Percentiles rank a stretch among this genome's conserved stretches.
Conservation (phyloP, 2,329 filamentous ascomycete genomes). For the Aspergillus thermomutatus region DNA sequence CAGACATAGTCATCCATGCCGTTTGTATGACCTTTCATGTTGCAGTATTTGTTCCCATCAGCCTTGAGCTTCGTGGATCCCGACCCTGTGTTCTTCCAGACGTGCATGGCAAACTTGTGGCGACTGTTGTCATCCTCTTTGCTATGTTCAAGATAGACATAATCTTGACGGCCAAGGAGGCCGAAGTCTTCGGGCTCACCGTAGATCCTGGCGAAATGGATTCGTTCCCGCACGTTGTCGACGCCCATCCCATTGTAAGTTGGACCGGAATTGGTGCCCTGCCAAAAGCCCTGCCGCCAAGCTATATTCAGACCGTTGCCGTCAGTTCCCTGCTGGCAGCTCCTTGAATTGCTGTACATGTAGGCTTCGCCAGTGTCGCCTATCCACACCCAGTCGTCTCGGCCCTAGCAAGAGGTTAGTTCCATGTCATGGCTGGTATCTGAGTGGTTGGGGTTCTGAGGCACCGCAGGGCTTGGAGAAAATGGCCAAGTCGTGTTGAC, state of each 20-base stretch:
- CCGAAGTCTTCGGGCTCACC: slow-evolving; percentile 12
- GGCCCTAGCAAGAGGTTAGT: too few species aligned
- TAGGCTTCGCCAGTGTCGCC: not conserved
- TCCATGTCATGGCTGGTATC: too few species aligned
- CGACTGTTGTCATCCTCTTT: not conserved
- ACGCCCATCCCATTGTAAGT: slow-evolving; percentile 10
- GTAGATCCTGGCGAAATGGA: slow-evolving; percentile 24
- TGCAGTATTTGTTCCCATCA: slow-evolving; percentile 28
- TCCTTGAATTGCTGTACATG: slow-evolving; percentile 9
- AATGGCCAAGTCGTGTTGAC: too few species aligned
- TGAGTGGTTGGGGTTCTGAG: too few species aligned
- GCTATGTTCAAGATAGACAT: slow-evolving; percentile 18
- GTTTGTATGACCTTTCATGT: slow-evolving; percentile 25
- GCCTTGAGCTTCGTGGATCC: slow-evolving; percentile 5
- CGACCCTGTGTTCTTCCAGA: not conserved
- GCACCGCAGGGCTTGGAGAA: too few species aligned
- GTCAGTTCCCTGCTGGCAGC: not conserved
- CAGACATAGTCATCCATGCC: slow-evolving; percentile 25
- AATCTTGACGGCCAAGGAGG: slow-evolving; percentile 11
- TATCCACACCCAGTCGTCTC: too few species aligned
- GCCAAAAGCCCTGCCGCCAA: slow-evolving; percentile 4
- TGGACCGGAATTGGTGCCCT: slow-evolving; percentile 6
- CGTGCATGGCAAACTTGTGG: not conserved
- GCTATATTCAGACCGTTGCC: slow-evolving; percentile 5
- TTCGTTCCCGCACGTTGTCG: slow-evolving; percentile 10